Percentiles rank a stretch among this genome's conserved stretches.
phyloP scores from a whole-genome alignment of 805 yeast genomes.

The Pichia exigua region DNA sequence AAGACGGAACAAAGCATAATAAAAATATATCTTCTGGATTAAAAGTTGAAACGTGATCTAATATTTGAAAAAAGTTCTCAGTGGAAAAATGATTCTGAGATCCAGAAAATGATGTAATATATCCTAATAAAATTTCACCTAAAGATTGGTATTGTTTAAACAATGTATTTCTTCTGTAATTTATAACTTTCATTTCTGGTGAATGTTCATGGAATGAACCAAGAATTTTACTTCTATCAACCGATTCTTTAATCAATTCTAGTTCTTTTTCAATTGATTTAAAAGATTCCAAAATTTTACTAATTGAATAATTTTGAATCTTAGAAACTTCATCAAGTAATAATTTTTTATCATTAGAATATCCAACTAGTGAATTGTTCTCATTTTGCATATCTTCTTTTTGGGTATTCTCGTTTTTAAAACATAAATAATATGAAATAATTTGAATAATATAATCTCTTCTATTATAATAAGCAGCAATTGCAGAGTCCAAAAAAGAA shows the following conservation, averaged over 20 bases:
- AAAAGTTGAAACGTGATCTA: conserved; percentile 40
- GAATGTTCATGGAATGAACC: conserved; percentile 38
- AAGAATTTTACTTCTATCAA: conserved; percentile 45
- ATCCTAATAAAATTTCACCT: conserved; percentile 55
- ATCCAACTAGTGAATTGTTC: background rate
- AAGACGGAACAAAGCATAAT: conserved; percentile 56
- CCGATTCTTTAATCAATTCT: conserved; percentile 42
- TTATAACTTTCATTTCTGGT: conserved; percentile 40
- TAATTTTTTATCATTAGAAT: background rate
- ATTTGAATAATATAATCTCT: conserved; percentile 69
- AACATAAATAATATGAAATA: conserved; percentile 34
- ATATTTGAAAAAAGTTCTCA: conserved; percentile 31
- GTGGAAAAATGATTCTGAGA: conserved; percentile 25
- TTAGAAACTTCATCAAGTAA: background rate
- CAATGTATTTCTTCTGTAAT: conserved; percentile 54
- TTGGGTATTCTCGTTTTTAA: conserved; percentile 1
- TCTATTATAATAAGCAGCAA: conserved; percentile 59
- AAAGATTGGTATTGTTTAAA: conserved; percentile 62
- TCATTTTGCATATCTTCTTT: background rate
- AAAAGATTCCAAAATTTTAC: conserved; percentile 40
- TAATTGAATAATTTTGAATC: background rate
- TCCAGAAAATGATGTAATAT: conserved; percentile 27
- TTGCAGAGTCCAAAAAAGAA: conserved; percentile 51
- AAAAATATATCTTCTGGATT: conserved; percentile 56
- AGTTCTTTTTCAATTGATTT: conserved; percentile 50